These are phyloP conservation scores for Aspergillus transmontanensis DNA, from an alignment of 2,329 filamentous ascomycete species.

Conservation along the genomic window DNA sequence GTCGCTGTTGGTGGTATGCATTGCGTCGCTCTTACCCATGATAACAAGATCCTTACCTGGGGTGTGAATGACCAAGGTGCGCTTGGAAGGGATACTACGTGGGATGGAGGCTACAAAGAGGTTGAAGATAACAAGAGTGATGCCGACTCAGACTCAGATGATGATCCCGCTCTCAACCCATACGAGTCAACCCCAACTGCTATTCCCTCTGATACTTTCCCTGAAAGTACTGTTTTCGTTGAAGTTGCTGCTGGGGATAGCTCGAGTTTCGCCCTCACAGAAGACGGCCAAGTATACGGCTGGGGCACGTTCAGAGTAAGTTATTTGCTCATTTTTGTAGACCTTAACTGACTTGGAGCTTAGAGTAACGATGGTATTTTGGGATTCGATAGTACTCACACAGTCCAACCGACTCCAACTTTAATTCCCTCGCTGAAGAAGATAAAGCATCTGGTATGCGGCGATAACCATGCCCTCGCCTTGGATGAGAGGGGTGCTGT, in stretches of 20 bases:
- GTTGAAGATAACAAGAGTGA: slow-evolving; percentile 45
- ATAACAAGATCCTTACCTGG: slow-evolving; percentile 83
- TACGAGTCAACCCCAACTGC: slow-evolving; percentile 57
- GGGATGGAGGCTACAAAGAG: slow-evolving; percentile 64
- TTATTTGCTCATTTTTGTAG: slow-evolving; percentile 7
- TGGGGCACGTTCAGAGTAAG: slow-evolving; percentile 65
- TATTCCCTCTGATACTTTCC: slow-evolving; percentile 52
- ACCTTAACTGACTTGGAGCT: slow-evolving; percentile 11
- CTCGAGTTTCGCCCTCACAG: slow-evolving; percentile 61
- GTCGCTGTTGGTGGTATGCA: slow-evolving; percentile 83
- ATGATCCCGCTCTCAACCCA: slow-evolving; percentile 59
- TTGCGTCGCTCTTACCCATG: slow-evolving; percentile 71
- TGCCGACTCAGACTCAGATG: slow-evolving; percentile 49
- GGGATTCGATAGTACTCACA: slow-evolving; percentile 54
- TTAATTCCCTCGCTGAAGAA: slow-evolving; percentile 57
- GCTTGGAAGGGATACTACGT: slow-evolving; percentile 72
- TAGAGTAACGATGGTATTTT: slow-evolving; percentile 66
- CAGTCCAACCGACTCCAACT: slow-evolving; percentile 49
- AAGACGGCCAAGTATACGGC: slow-evolving; percentile 62
- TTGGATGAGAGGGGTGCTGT: slow-evolving; percentile 62
- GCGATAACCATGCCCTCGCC: slow-evolving; percentile 60
- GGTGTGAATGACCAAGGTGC: slow-evolving; percentile 85
- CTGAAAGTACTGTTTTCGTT: slow-evolving; percentile 57
- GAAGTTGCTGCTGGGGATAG: slow-evolving; percentile 63
- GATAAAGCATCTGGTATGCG: slow-evolving; percentile 56